Base-by-base conservation (phyloP, 2,329 filamentous ascomycete species). In the Macrophomina tecta region DNA sequence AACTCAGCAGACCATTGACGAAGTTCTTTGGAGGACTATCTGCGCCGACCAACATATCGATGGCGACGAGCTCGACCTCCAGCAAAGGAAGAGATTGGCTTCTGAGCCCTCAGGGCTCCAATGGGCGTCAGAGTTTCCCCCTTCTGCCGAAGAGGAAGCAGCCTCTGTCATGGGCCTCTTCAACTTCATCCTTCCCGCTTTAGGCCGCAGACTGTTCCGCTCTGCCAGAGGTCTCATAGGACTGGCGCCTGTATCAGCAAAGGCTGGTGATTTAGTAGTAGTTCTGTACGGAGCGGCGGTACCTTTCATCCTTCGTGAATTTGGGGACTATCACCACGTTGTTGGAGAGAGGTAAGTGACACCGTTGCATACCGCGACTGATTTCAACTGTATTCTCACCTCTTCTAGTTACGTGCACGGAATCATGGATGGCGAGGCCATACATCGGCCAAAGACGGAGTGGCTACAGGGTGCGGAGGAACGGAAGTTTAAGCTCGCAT, bases 261-360 rank as follows among this genome's bases (percentile, higher is more conserved):
- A 28, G 3, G 16, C 9, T 16, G 51, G n/a, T 11, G 51, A 55
- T 16, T 9, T 5, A 8, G 32, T 55, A 12, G 51, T 28, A n/a
- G 51, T 55, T 16, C 51, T 55, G 16, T 55, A 38, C n/a, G 52
- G 52, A 11, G 52, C 32, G 2, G 28, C 14, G 9, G 34, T 16
- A 8, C 52, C 52, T 14, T 55, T 55, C 32, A n/a, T 55, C 8
- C 3, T 55, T 2, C 38, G 52, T n/a, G 5, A 28, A 6, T 28
- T 38, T 23, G 1, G 34, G 23, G 23, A 23, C n/a, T 55, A 9
- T 32, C 16, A 55, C n/a, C 23, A 30, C 2, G 14, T 55, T 4
- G n/a, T 55, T 12, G 52, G 52, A 8, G 32, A 55, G n/a, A 23
- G 52, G 52, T 55, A 55, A 55, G 52, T 55, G n/a, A 40, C 14